A percentile compares a stretch with the other conserved stretches of the same genome.
Evolutionary conservation across 2,329 filamentous ascomycete genomes (phyloP).

Genomic region (Fusarium nisikadoi): DNA sequence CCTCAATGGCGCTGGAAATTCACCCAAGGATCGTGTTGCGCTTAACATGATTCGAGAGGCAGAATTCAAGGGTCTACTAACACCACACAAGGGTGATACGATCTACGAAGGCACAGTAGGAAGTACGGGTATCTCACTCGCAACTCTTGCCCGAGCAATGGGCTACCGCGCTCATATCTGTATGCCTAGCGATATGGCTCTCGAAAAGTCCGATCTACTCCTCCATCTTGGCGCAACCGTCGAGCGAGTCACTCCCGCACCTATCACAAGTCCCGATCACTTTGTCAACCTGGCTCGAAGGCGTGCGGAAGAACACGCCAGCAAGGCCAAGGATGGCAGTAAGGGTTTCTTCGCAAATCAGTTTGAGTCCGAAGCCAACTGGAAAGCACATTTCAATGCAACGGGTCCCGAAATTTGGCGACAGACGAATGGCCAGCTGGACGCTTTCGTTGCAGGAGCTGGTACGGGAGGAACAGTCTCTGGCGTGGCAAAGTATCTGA

Average conservation of each 20-base stretch:
- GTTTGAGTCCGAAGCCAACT: constrained; percentile 93
- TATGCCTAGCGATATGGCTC: constrained; percentile 92
- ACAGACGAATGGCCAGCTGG: constrained; percentile 78
- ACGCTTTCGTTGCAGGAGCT: constrained; percentile 92
- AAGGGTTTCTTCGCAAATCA: constrained; percentile 95
- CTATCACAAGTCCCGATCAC: constrained; percentile 92
- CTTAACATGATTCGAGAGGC: constrained; percentile 87
- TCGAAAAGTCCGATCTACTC: constrained; percentile 90
- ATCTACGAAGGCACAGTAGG: constrained; percentile 98
- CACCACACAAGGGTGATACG: constrained; percentile 85
- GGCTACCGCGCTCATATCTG: constrained; percentile 96
- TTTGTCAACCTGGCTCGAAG: constrained; percentile 92
- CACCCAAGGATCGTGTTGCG: constrained; percentile 94
- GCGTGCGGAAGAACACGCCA: constrained; percentile 79
- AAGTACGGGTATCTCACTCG: constrained; percentile 94
- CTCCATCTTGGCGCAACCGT: constrained; percentile 92
- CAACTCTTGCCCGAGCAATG: constrained; percentile 84
- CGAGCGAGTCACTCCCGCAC: constrained; percentile 88
- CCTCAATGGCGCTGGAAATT: constrained; percentile 92
- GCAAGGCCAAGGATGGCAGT: constrained; percentile 65
- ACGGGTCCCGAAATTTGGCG: constrained; percentile 91
- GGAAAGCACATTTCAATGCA: constrained; percentile 79
- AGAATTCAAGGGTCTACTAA: constrained; percentile 79
- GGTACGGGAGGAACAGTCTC: constrained; percentile 95
- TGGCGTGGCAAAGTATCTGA: constrained; percentile 85